These are phyloP conservation scores for Piper longum DNA, from an alignment of 164 flowering plant genomes.

Conservation along the genomic window DNA sequence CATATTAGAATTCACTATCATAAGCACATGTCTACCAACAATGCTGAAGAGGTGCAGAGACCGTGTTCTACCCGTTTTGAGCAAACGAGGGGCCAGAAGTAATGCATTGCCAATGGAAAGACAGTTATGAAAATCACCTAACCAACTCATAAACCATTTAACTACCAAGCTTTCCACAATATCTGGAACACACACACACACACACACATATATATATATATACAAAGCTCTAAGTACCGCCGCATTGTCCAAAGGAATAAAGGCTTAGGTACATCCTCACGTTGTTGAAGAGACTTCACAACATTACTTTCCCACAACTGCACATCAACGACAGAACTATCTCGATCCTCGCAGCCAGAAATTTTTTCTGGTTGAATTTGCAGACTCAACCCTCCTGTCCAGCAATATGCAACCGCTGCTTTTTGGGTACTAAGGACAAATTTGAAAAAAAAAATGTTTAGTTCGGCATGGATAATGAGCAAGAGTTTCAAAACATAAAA, in stretches of 20 bases:
- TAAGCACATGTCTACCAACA: constrained; percentile 45
- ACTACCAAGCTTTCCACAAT: constrained; percentile 30
- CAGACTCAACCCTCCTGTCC: constrained; percentile 73
- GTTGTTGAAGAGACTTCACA: constrained; percentile 47
- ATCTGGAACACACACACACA: too few relatives aligned
- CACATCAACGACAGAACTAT: constrained; percentile 19
- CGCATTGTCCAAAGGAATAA: constrained; percentile 62
- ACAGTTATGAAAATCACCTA: constrained; percentile 6
- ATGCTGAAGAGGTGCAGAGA: constrained; percentile 61
- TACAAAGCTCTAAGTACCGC: constrained; percentile 60
- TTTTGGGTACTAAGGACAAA: constrained; percentile 37
- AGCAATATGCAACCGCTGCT: constrained; percentile 69
- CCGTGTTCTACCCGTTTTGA: constrained; percentile 35
- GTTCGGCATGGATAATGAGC: background rate
- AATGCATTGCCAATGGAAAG: constrained; percentile 20
- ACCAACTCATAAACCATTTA: constrained; percentile 53
- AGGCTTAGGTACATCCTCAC: constrained; percentile 26
- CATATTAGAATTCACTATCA: constrained; percentile 30
- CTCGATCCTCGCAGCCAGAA: constrained; percentile 14
- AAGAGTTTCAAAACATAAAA: too few relatives aligned
- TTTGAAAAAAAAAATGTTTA: background rate
- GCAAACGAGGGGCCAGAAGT: constrained; percentile 12
- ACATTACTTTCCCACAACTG: constrained; percentile 48
- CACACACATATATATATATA: too few relatives aligned
- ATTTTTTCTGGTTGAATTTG: constrained; percentile 12